phyloP scores from a whole-genome alignment of 192 early-diverging fungal species.

The Dissophora ornata region DNA sequence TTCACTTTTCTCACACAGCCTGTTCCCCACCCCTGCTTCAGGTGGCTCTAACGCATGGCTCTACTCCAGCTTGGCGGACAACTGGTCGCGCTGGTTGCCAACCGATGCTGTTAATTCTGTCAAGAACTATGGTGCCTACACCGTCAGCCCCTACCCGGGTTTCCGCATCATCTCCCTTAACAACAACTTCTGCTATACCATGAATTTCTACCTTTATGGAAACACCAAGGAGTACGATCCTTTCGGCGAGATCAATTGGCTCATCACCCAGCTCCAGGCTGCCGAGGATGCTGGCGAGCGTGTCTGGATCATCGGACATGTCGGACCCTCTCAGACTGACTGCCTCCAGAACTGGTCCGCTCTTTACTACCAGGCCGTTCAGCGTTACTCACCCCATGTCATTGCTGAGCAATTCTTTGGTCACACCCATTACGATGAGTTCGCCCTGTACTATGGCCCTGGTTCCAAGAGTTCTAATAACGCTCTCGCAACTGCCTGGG shows the following conservation, averaged over 20 bases:
- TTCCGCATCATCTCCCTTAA: slow-evolving; percentile 63
- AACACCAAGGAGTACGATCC: slow-evolving; percentile 57
- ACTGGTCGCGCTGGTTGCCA: slow-evolving; percentile 60
- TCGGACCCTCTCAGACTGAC: slow-evolving; percentile 55
- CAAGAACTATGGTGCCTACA: slow-evolving; percentile 59
- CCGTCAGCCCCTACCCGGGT: slow-evolving; percentile 48
- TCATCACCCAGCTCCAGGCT: slow-evolving; percentile 57
- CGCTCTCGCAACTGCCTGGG: slow-evolving; percentile 58
- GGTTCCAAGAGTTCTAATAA: slow-evolving; percentile 33
- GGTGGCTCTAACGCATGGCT: slow-evolving; percentile 54
- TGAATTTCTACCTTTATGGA: slow-evolving; percentile 64
- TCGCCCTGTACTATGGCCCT: slow-evolving; percentile 58
- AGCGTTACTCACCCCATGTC: slow-evolving; percentile 63
- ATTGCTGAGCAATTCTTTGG: slow-evolving; percentile 67
- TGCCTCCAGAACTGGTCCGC: slow-evolving; percentile 64
- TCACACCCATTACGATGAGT: slow-evolving; percentile 63
- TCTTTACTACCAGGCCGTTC: slow-evolving; percentile 62
- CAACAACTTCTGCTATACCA: slow-evolving; percentile 67
- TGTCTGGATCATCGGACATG: slow-evolving; percentile 67
- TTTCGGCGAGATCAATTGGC: slow-evolving; percentile 59
- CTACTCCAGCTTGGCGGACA: slow-evolving; percentile 54
- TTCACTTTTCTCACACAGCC: no score
- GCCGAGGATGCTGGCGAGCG: slow-evolving; percentile 58
- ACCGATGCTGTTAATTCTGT: slow-evolving; percentile 34
- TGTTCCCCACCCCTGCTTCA: slow-evolving; percentile 25